A percentile compares a stretch with the other conserved stretches of the same genome.
Evolutionary conservation across 2,329 filamentous ascomycete species (phyloP).

Genomic region (Colletotrichum liriopes): DNA sequence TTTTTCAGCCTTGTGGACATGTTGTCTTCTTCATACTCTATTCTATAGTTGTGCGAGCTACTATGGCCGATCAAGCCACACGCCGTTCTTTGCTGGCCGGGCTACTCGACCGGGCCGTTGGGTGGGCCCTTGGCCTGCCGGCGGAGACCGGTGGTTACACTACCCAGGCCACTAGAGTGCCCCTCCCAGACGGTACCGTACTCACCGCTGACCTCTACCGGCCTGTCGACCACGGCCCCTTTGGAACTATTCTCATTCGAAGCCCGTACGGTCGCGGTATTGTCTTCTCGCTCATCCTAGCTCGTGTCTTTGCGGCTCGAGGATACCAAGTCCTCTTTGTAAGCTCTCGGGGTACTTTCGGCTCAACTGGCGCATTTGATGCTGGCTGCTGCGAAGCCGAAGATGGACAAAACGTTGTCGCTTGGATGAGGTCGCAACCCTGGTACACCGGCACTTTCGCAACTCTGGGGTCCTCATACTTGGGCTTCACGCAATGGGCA

Average conservation of each 20-base stretch:
- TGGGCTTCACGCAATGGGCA: constrained; percentile 46
- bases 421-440: constrained; percentile 45
- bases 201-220: constrained; percentile 33
- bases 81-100: not conserved
- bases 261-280: no score
- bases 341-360: constrained; percentile 43
- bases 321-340: constrained; percentile 46
- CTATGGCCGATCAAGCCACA: not conserved
- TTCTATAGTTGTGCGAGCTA: not conserved
- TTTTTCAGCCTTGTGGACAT: not conserved
- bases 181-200: constrained; percentile 42
- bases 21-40: not conserved
- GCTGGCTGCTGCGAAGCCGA: no score
- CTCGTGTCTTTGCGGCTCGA: constrained; percentile 42
- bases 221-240: no score
- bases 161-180: constrained; percentile 29
- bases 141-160: constrained; percentile 41
- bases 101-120: constrained; percentile 2
- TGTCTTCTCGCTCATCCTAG: no score
- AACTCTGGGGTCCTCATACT: constrained; percentile 44
- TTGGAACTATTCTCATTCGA: no score
- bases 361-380: constrained; percentile 38
- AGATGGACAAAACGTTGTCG: constrained; percentile 31
- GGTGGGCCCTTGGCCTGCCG: constrained; percentile 26
- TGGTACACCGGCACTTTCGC: constrained; percentile 47